Evolutionary conservation across 352 stramenopile species (phyloP), one percentile per base, ranked within the genome.

Genomic region (Globisporangium okanoganense): DNA sequence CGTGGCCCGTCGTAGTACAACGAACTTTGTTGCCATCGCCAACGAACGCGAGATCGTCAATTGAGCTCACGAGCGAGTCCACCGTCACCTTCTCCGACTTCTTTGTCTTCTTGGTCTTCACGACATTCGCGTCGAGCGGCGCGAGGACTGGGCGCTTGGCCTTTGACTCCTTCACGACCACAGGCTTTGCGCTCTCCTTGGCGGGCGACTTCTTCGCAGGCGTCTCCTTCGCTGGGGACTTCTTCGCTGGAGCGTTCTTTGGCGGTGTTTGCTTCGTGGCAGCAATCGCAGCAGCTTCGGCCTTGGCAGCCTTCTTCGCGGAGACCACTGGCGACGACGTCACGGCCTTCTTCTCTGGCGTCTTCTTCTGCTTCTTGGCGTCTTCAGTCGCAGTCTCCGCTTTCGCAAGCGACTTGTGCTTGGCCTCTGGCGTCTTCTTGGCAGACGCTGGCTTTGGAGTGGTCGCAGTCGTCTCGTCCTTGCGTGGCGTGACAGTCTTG

Each of bases 1-100:
- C 81, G 55, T 90, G 81, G 12, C 77, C 70, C 3, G 81, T 90
- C 6, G 72, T 82, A 18, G 65, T 72, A 66, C 81, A 90, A 33
- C 76, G 76, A 44, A 90, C 79, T 18, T 75, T 72, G 48, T 35
- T 53, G 18, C 73, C 64, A 3, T 86, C 73, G 13, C 67, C 67
- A 33, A 71, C 50, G 62, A 83, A 85, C 40, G 67, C 71, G 27
- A 90, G 25, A 49, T 87, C 79, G 25, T 55, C 41, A 38, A 45
- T 38, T 4, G 71, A 72, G 12, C 67, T 66, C 14, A 90, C 77
- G 12, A 90, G 66, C 22, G 61, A 65, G 47, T 75, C 71, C 27
- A 90, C 70, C 16, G 64, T 60, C 20, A 69, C 71, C 24, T 68
- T 76, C 16, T 29, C 29, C 3, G 22, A 18, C 50, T 61, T 64